phyloP scores from a whole-genome alignment of 306 rosid species.

The Lotus japonicus region DNA sequence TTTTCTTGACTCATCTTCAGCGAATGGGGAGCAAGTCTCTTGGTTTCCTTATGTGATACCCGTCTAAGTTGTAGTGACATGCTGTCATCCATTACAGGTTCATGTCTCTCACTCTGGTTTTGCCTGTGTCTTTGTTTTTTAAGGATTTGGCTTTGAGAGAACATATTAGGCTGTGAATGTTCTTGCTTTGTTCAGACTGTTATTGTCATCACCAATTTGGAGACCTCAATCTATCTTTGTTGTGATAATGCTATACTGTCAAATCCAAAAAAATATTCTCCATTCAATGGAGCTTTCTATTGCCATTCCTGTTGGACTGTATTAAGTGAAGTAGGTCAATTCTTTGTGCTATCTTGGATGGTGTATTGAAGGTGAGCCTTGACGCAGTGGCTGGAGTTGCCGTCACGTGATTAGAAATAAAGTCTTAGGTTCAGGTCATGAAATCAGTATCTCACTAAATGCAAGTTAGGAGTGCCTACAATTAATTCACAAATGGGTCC shows the following conservation, averaged over 20 bases:
- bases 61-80: constrained; percentile 61
- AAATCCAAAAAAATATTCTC: neutral
- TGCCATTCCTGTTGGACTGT: neutral
- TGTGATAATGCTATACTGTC: neutral
- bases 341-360: constrained; percentile 6
- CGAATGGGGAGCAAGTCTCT: constrained; percentile 63
- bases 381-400: too few relatives aligned
- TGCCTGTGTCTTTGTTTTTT: neutral
- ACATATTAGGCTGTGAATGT: neutral
- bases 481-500: too few relatives aligned
- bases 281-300: neutral
- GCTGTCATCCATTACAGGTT: constrained; percentile 85
- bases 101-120: constrained; percentile 4
- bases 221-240: constrained; percentile 4
- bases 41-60: constrained; percentile 72
- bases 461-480: too few relatives aligned
- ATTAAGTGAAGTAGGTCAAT: neutral
- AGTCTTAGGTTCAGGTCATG: too few relatives aligned
- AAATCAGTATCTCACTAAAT: too few relatives aligned
- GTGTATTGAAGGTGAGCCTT: neutral
- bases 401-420: too few relatives aligned
- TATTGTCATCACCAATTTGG: neutral
- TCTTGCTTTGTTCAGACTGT: constrained; percentile 3
- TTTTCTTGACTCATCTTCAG: constrained; percentile 39
- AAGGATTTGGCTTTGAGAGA: constrained; percentile 14